These are phyloP conservation scores for Dictyostelium firmibasis DNA, from an alignment of 78 protist species.

Conservation along the genomic window DNA sequence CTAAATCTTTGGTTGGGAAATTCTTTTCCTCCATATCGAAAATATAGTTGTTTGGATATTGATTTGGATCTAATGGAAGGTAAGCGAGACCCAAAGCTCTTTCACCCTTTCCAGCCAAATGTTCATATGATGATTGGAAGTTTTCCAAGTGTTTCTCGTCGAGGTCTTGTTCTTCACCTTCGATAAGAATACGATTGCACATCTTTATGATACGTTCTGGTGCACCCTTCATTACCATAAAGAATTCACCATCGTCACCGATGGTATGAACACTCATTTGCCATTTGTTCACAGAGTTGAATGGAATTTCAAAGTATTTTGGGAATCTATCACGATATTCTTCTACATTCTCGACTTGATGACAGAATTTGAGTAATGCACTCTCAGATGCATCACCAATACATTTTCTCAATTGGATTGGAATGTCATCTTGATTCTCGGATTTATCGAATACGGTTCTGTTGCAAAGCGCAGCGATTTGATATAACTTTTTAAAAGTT, in stretches of 20 bases:
- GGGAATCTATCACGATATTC: slow-evolving; percentile 39
- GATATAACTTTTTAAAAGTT: slow-evolving; percentile 44
- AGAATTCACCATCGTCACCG: neutral
- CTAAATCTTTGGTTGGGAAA: slow-evolving; percentile 74
- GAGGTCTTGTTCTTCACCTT: slow-evolving; percentile 51
- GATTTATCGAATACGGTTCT: slow-evolving; percentile 79
- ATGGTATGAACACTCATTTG: slow-evolving; percentile 76
- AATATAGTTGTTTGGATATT: slow-evolving; percentile 16
- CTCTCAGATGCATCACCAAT: slow-evolving; percentile 96
- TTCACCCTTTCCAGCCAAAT: slow-evolving; percentile 86
- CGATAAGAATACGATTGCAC: slow-evolving; percentile 64
- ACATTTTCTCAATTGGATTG: slow-evolving; percentile 66
- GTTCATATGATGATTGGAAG: slow-evolving; percentile 51
- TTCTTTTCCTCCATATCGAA: slow-evolving; percentile 50
- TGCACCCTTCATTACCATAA: slow-evolving; percentile 80
- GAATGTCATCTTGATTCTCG: slow-evolving; percentile 8
- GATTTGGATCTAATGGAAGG: slow-evolving; percentile 24
- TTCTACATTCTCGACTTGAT: slow-evolving; percentile 29
- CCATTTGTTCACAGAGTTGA: slow-evolving; percentile 97
- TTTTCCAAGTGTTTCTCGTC: slow-evolving; percentile 15
- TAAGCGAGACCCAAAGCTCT: slow-evolving; percentile 74
- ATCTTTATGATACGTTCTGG: slow-evolving; percentile 77
- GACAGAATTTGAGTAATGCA: slow-evolving; percentile 88
- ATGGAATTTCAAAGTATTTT: slow-evolving; percentile 91
- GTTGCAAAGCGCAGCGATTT: slow-evolving; percentile 71